Evolutionary conservation across 805 yeast species (phyloP).

Genomic region (Candida succiphila): DNA sequence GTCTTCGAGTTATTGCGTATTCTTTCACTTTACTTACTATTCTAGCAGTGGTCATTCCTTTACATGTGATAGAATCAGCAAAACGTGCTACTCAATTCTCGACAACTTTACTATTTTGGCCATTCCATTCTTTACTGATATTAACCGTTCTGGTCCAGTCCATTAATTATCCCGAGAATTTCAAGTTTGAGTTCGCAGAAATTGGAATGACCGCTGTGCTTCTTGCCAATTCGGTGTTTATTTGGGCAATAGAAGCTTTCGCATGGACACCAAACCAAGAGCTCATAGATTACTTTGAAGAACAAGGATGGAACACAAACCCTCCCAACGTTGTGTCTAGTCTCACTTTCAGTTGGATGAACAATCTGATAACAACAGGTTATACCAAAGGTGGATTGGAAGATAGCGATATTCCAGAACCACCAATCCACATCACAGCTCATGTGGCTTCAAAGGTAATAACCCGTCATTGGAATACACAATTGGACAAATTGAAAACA

Average conservation of each 20-base stretch:
- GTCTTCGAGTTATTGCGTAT: too few species aligned
- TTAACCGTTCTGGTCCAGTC: conserved; percentile 1
- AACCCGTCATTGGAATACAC: conserved; percentile 23
- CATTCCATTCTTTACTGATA: conserved; percentile 11
- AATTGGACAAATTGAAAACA: conserved; percentile 17
- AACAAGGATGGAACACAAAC: conserved; percentile 15
- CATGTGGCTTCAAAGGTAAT: conserved; percentile 21
- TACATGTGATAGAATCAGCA: conserved; percentile 34
- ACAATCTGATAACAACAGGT: conserved; percentile 71
- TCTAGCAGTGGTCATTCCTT: conserved; percentile 21
- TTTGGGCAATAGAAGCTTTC: conserved; percentile 30
- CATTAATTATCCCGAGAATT: conserved; percentile 3
- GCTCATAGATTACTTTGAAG: conserved; percentile 24
- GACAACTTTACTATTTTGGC: conserved; percentile 33
- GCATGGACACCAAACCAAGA: conserved; percentile 27
- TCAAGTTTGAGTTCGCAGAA: conserved; percentile 4
- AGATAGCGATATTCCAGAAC: conserved; percentile 31
- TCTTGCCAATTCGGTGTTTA: conserved; percentile 19
- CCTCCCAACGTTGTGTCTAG: conserved; percentile 58
- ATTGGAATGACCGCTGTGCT: conserved; percentile 17
- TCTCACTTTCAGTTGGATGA: conserved; percentile 88
- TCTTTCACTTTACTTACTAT: background rate
- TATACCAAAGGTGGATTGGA: conserved; percentile 22
- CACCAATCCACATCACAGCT: conserved; percentile 28
- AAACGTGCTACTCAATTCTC: conserved; percentile 27